phyloP scores from a whole-genome alignment of 2,329 filamentous ascomycete genomes.

The Penicillium expansum region DNA sequence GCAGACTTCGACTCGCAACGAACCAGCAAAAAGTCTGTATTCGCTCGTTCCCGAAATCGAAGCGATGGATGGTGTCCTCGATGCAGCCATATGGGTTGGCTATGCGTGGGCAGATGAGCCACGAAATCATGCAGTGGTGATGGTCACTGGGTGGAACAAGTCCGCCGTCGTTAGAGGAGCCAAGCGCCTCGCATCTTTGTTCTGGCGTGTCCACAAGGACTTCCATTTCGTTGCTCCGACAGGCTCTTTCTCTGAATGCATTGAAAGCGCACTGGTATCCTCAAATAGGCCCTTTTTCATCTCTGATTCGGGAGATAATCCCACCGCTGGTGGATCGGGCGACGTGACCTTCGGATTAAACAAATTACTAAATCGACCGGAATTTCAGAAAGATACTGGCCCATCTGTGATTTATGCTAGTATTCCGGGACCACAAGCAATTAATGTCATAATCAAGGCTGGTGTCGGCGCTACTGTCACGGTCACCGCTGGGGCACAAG shows the following conservation, averaged over 20 bases:
- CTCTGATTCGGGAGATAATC: slow-evolving; percentile 57
- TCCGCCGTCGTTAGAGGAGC: slow-evolving; percentile 41
- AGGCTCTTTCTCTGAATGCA: slow-evolving; percentile 48
- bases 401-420: slow-evolving; percentile 54
- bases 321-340: slow-evolving; percentile 55
- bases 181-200: slow-evolving; percentile 46
- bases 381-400: slow-evolving; percentile 42
- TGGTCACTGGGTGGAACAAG: slow-evolving; percentile 53
- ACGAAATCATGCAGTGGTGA: slow-evolving; percentile 50
- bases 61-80: slow-evolving; percentile 43
- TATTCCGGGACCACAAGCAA: slow-evolving; percentile 48
- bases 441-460: slow-evolving; percentile 44
- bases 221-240: slow-evolving; percentile 56
- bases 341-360: slow-evolving; percentile 55
- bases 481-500: slow-evolving; percentile 52
- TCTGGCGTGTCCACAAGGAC: slow-evolving; percentile 49
- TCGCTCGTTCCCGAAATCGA: slow-evolving; percentile 48
- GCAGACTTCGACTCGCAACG: slow-evolving; percentile 54
- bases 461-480: slow-evolving; percentile 51
- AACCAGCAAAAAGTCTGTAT: slow-evolving; percentile 54
- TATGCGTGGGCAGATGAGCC: slow-evolving; percentile 58
- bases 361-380: slow-evolving; percentile 45
- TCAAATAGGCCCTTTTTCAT: slow-evolving; percentile 51
- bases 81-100: slow-evolving; percentile 56
- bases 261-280: slow-evolving; percentile 47